phyloP scores from a whole-genome alignment of 116 monocot species.

The Papilionanthe hybrid region DNA sequence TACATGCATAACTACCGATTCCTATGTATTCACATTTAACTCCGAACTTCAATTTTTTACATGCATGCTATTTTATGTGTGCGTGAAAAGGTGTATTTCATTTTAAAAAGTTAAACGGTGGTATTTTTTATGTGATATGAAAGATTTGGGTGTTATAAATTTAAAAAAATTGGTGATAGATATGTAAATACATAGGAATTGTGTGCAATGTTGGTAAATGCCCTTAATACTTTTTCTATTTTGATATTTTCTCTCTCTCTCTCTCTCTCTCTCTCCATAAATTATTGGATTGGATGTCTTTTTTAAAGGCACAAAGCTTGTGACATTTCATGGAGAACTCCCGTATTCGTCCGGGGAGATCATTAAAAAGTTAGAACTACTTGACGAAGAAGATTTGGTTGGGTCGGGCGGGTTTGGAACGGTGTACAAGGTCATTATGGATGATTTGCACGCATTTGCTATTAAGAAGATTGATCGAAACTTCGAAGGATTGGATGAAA shows the following conservation, averaged over 20 bases:
- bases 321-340: slow-evolving; percentile 82
- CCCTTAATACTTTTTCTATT: background rate
- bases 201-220: no score
- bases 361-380: slow-evolving; percentile 72
- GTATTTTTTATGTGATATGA: no score
- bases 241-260: background rate
- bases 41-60: no score
- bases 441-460: slow-evolving; percentile 71
- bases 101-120: no score
- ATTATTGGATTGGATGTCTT: background rate
- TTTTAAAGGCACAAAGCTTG: slow-evolving; percentile 64
- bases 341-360: slow-evolving; percentile 80
- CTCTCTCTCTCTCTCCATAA: background rate
- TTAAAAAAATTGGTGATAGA: no score
- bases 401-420: slow-evolving; percentile 94
- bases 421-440: slow-evolving; percentile 91
- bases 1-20: no score
- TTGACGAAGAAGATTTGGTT: slow-evolving; percentile 77
- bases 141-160: no score
- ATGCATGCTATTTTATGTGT: no score
- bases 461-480: slow-evolving; percentile 77
- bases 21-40: no score
- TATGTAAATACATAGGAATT: no score
- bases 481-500: slow-evolving; percentile 46
- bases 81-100: no score